Evolutionary conservation across 371 early-diverging fungal genomes (phyloP).

Genomic region (Zopfochytrium polystomum): DNA sequence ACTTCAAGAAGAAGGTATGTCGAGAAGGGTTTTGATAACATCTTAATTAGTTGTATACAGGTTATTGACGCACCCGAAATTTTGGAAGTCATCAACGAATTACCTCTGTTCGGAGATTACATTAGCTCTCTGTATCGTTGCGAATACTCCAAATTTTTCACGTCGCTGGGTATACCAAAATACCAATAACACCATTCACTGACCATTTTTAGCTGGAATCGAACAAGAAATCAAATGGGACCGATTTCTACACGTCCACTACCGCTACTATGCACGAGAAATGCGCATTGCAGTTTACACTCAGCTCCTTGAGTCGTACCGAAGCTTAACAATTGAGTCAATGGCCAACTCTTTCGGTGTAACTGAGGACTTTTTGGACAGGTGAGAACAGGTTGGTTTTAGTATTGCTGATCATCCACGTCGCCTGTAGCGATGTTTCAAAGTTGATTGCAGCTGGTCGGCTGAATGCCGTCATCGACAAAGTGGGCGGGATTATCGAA

Average conservation of each 20-base stretch:
- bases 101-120: slow-evolving; percentile 79
- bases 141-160: slow-evolving; percentile 91
- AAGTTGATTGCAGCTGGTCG: slow-evolving; percentile 95
- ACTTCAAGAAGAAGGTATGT: slow-evolving; percentile 87
- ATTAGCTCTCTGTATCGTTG: slow-evolving; percentile 89
- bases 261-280: slow-evolving; percentile 90
- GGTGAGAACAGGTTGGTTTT: slow-evolving; percentile 47
- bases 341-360: slow-evolving; percentile 99
- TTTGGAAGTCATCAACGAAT: slow-evolving; percentile 89
- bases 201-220: slow-evolving; percentile 52
- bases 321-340: slow-evolving; percentile 88
- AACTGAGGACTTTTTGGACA: slow-evolving; percentile 89
- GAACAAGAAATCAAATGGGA: slow-evolving; percentile 68
- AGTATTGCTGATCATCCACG: background rate
- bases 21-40: background rate
- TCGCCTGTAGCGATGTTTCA: slow-evolving; percentile 75
- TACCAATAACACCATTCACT: background rate
- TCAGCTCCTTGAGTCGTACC: slow-evolving; percentile 96
- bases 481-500: slow-evolving; percentile 95
- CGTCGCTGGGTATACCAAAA: slow-evolving; percentile 55
- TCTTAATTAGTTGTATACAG: slow-evolving; percentile 33
- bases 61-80: slow-evolving; percentile 96
- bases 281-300: slow-evolving; percentile 98
- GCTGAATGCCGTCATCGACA: slow-evolving; percentile 98
- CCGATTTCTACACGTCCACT: slow-evolving; percentile 76